Base-by-base conservation (phyloP, 2,329 filamentous ascomycete genomes). In the Colletotrichum melonis region DNA sequence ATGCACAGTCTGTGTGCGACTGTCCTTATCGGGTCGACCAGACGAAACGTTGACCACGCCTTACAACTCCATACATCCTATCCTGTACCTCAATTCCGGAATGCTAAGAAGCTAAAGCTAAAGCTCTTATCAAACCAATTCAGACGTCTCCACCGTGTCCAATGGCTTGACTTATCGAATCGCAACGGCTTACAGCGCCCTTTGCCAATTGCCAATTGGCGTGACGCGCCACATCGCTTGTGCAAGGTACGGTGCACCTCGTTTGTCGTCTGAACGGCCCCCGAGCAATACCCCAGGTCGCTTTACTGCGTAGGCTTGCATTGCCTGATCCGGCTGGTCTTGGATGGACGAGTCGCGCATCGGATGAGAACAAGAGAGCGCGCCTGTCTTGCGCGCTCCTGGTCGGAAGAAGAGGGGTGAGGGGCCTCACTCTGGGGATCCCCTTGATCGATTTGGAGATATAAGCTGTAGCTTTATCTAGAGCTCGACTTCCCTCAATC, bases 131-230 rank as follows among this genome's bases (percentile, higher is more conserved):
- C 70, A 35, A 57, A 46, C n/a, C 9, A 63, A 16, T 38, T 14
- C 28, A 28, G 6, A 30, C 9, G 30, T 54, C 66, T 22, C 70
- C 59, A 69, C 55, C 46, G 7, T 35, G 38, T 70, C 28, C 67
- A 65, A 62, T 71, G 60, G 35, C 12, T 49, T 56, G 54, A 46
- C 26, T 58, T 57, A 49, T 60, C 49, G 35, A 19, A 32, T 16
- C 9, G 28, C 28, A 35, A 35, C 2, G 55, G 9, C 32, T 60
- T 67, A 38, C 63, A 66, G 30, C 22, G 28, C 24, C 26, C 26
- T 56, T 71, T 65, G 60, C 65, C 69, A 58, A 70, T 73, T 71
- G 66, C 65, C 69, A 58, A 70, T 73, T 62, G 66, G 30, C 30
- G 59, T 69, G 69, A 72, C 64, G 64, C 57, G 22, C 69, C 56